These are phyloP conservation scores for Gymnopilus dilepis DNA, from an alignment of 768 basidiomycete species.

Conservation along the genomic window DNA sequence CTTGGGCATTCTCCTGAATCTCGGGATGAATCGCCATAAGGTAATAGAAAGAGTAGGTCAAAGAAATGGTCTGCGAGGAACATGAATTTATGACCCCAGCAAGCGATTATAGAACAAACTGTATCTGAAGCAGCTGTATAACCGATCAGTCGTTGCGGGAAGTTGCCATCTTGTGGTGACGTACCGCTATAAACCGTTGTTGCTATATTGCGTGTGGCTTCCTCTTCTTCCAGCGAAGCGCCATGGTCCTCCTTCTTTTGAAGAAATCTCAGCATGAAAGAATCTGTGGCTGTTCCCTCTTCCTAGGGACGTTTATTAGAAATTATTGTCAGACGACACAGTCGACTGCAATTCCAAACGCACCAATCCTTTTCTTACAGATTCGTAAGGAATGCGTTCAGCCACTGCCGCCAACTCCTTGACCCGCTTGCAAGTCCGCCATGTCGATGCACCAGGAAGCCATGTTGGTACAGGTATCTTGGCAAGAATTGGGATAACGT, in stretches of 20 bases:
- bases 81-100: background rate
- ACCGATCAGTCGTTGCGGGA: background rate
- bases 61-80: conserved; percentile 14
- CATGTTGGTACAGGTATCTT: conserved; percentile 12
- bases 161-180: background rate
- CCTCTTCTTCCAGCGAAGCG: conserved; percentile 4
- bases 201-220: conserved; percentile 6
- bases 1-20: conserved; percentile 40
- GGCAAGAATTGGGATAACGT: conserved; percentile 15
- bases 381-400: background rate
- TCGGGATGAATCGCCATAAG: conserved; percentile 43
- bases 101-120: background rate
- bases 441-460: conserved; percentile 2
- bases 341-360: background rate
- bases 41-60: conserved; percentile 31
- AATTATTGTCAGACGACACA: background rate
- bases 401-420: background rate
- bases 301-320: background rate
- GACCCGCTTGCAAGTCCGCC: background rate
- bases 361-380: background rate
- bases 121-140: conserved; percentile 16
- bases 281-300: background rate
- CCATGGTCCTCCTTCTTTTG: background rate
- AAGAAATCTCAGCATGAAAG: conserved; percentile 3
- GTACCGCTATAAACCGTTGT: conserved; percentile 9